Conservation (phyloP, 2,329 filamentous ascomycete species). For the Verticillium isaacii region DNA sequence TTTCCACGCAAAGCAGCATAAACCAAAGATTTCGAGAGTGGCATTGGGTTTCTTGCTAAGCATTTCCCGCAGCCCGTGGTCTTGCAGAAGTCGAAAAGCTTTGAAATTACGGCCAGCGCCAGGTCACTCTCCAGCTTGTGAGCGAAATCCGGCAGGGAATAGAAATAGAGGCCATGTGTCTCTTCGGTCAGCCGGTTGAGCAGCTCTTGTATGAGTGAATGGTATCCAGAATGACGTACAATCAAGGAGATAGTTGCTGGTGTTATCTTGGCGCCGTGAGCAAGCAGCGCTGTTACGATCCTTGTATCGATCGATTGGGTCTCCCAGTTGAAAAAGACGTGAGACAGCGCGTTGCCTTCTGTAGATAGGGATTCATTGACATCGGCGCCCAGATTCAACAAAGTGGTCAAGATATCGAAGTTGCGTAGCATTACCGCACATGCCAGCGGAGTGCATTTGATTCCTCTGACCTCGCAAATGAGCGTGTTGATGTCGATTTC, state of each 20-base stretch:
- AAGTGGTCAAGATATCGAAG: neutral
- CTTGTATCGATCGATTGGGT: neutral
- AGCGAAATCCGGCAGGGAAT: neutral
- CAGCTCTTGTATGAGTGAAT: neutral
- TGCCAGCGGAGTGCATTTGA: neutral
- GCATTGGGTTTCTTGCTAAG: neutral
- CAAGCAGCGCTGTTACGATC: neutral
- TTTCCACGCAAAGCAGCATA: neutral
- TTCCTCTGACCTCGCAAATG: neutral
- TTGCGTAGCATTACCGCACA: neutral
- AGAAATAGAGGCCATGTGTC: neutral
- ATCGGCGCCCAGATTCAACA: neutral
- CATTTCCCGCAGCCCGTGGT: neutral
- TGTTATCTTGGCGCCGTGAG: neutral
- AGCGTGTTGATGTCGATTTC: neutral
- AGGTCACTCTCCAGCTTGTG: neutral
- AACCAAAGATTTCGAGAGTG: neutral
- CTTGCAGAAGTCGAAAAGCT: neutral
- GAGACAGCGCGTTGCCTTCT: neutral
- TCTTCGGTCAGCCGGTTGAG: neutral
- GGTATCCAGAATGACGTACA: neutral
- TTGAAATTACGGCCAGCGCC: neutral
- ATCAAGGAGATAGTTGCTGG: rapidly evolving
- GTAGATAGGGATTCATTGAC: neutral
- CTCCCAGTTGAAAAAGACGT: neutral